These are phyloP conservation scores for Rhodotorula paludigena DNA, from an alignment of 768 basidiomycete genomes.

Conservation along the genomic window DNA sequence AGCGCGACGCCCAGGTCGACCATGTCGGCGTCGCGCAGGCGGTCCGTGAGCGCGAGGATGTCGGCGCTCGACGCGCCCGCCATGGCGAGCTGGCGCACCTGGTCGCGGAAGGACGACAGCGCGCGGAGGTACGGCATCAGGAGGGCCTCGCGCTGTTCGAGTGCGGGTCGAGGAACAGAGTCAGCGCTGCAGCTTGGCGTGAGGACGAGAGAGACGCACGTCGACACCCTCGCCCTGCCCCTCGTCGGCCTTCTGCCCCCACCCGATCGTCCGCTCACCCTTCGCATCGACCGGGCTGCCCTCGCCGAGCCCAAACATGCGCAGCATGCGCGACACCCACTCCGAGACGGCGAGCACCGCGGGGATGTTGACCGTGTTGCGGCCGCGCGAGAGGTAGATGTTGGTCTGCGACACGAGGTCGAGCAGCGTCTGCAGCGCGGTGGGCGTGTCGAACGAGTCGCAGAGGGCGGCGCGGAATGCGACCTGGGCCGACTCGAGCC, in stretches of 20 bases:
- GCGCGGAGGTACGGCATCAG: conserved; percentile 82
- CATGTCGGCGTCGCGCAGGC: conserved; percentile 79
- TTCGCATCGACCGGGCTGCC: conserved; percentile 54
- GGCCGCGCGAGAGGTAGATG: conserved; percentile 62
- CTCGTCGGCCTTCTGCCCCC: conserved; percentile 54
- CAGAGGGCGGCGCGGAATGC: conserved; percentile 80
- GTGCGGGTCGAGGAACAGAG: no score
- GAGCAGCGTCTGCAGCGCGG: conserved; percentile 66
- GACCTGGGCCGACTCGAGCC: conserved; percentile 67
- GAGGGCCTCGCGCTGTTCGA: conserved; percentile 66
- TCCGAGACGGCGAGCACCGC: conserved; percentile 58
- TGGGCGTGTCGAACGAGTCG: conserved; percentile 95
- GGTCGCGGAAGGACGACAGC: conserved; percentile 85
- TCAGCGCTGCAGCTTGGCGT: no score
- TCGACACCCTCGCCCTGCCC: conserved; percentile 47
- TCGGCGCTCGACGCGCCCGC: conserved; percentile 61
- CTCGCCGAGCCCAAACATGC: conserved; percentile 54
- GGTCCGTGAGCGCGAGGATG: conserved; percentile 80
- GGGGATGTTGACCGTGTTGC: conserved; percentile 50
- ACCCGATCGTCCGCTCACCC: conserved; percentile 66
- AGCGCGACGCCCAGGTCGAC: conserved; percentile 91
- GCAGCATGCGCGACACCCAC: conserved; percentile 54
- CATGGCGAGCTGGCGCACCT: conserved; percentile 76
- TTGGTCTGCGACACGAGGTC: conserved; percentile 81
- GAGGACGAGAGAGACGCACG: conserved; percentile 42